A percentile compares a stretch with the other conserved stretches of the same genome.
These are phyloP conservation scores for Xylariaceae sp. DNA, from an alignment of 2,329 filamentous ascomycete species.

Conservation along the genomic window DNA sequence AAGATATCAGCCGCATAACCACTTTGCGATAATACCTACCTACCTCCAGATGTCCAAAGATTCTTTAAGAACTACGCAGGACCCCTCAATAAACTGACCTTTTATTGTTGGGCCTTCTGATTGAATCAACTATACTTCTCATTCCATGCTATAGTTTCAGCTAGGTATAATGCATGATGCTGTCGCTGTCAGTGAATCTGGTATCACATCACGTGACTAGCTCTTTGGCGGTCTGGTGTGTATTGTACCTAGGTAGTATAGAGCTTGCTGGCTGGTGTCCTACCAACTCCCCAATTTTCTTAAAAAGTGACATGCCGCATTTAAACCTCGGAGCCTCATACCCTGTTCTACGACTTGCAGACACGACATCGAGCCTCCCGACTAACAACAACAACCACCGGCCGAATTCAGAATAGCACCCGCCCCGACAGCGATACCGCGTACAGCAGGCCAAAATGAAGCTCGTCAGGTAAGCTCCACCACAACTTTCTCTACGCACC, in stretches of 20 bases:
- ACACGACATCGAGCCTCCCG: slow-evolving; percentile 25
- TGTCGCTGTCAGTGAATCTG: not conserved
- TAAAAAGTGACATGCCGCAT: slow-evolving; percentile 27
- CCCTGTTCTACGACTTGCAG: slow-evolving; percentile 12
- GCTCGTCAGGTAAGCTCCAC: slow-evolving; percentile 82
- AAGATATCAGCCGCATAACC: slow-evolving; percentile 29
- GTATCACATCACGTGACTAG: not conserved
- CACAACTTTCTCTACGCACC: slow-evolving; percentile 42
- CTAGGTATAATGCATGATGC: not conserved
- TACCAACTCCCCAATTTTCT: slow-evolving; percentile 20
- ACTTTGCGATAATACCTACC: slow-evolving; percentile 25
- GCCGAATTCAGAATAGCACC: slow-evolving; percentile 1
- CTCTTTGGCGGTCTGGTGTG: not conserved
- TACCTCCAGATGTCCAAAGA: no score
- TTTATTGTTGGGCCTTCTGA: no score
- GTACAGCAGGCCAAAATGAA: slow-evolving; percentile 72
- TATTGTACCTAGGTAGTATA: not conserved
- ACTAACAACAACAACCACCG: slow-evolving; percentile 8
- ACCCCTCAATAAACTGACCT: no score
- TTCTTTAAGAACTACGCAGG: no score
- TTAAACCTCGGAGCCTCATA: slow-evolving; percentile 21
- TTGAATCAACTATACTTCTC: not conserved
- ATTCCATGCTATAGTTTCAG: not conserved
- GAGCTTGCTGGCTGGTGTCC: not conserved
- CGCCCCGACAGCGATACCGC: slow-evolving; percentile 9